Evolutionary conservation across 2,329 filamentous ascomycete species (phyloP).

Genomic region (Paracamarosporium sp.): DNA sequence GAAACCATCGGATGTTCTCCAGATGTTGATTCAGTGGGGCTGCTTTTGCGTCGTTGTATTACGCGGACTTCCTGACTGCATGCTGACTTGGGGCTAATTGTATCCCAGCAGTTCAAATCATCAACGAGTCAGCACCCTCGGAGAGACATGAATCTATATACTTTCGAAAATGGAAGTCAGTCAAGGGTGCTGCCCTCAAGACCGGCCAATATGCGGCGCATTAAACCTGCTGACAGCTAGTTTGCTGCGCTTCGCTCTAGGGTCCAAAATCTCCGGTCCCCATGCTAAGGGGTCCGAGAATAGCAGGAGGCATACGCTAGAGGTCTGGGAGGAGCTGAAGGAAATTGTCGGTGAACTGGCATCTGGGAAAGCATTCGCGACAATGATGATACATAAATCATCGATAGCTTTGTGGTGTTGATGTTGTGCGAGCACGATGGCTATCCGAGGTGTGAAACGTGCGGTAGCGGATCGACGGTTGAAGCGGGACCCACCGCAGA

Average conservation of each 20-base stretch:
- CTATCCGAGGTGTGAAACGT: background rate
- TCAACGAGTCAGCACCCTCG: background rate
- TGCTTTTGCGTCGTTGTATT: background rate
- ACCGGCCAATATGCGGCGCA: background rate
- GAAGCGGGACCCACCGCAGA: constrained; percentile 1
- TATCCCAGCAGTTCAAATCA: background rate
- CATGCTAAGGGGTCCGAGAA: background rate
- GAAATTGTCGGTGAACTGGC: background rate
- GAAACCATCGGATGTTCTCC: too few relatives aligned
- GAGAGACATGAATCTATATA: background rate
- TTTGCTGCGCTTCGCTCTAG: background rate
- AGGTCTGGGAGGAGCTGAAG: too few relatives aligned
- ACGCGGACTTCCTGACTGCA: background rate
- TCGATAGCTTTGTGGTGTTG: background rate
- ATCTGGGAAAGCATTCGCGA: background rate
- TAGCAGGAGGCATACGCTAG: background rate
- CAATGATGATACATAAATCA: background rate
- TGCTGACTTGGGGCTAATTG: background rate
- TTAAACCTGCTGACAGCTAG: background rate
- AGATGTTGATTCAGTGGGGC: too few relatives aligned
- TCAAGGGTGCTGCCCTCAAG: background rate
- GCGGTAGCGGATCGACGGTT: background rate
- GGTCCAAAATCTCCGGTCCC: background rate
- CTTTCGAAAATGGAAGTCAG: background rate
- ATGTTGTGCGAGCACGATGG: background rate